These are phyloP conservation scores for Xylaria sp. DNA, from an alignment of 2,329 filamentous ascomycete species.

Conservation along the genomic window DNA sequence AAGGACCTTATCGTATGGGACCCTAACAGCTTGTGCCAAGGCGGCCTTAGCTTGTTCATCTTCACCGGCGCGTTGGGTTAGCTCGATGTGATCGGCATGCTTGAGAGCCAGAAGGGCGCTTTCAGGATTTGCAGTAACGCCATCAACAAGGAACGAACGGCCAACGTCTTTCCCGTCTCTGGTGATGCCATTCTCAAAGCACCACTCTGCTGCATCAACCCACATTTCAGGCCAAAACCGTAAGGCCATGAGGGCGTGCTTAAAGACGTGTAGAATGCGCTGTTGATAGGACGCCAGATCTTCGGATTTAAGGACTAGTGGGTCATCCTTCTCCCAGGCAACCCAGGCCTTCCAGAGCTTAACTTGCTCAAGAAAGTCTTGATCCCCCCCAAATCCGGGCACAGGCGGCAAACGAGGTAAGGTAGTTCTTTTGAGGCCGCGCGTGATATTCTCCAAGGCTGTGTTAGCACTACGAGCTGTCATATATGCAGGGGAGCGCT, in stretches of 20 bases:
- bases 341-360: slow-evolving; percentile 95
- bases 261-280: slow-evolving; percentile 89
- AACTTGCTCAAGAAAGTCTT: slow-evolving; percentile 85
- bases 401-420: slow-evolving; percentile 85
- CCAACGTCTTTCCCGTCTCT: slow-evolving; percentile 72
- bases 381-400: slow-evolving; percentile 85
- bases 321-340: slow-evolving; percentile 93
- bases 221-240: slow-evolving; percentile 96
- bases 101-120: slow-evolving; percentile 91
- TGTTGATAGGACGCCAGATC: slow-evolving; percentile 79
- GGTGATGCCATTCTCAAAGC: slow-evolving; percentile 75
- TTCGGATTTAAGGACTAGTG: slow-evolving; percentile 84
- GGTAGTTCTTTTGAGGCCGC: slow-evolving; percentile 78
- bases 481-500: slow-evolving; percentile 94
- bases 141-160: slow-evolving; percentile 81
- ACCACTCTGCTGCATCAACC: slow-evolving; percentile 95
- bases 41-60: slow-evolving; percentile 77
- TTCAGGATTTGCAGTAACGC: slow-evolving; percentile 90
- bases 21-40: slow-evolving; percentile 81
- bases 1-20: slow-evolving; percentile 84
- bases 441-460: slow-evolving; percentile 88
- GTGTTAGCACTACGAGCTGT: slow-evolving; percentile 92
- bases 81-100: slow-evolving; percentile 87
- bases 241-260: slow-evolving; percentile 91
- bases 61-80: slow-evolving; percentile 80